These are phyloP conservation scores for Penicillium sp. DNA, from an alignment of 2,329 filamentous ascomycete genomes.

Conservation along the genomic window DNA sequence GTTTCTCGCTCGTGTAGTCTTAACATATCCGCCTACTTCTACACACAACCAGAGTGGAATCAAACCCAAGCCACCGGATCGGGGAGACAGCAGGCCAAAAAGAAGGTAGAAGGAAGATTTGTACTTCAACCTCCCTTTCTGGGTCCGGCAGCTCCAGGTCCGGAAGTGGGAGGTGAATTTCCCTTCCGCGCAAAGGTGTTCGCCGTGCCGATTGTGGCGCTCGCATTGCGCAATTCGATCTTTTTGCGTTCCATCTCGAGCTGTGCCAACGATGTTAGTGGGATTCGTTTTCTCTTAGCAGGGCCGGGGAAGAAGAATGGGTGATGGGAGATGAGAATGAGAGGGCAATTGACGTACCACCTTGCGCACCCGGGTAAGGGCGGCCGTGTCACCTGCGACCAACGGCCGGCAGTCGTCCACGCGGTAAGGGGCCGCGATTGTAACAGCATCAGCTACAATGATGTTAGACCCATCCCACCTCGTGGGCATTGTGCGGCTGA, in stretches of 20 bases:
- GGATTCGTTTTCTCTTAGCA: neutral
- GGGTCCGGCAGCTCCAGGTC: conserved; percentile 33
- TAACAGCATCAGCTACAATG: conserved; percentile 64
- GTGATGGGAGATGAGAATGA: neutral
- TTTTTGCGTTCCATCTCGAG: conserved; percentile 56
- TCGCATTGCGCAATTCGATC: conserved; percentile 49
- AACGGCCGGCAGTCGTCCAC: conserved; percentile 57
- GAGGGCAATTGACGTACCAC: conserved; percentile 47
- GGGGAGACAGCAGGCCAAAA: neutral
- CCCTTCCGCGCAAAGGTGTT: conserved; percentile 32
- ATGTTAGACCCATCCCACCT: conserved; percentile 65
- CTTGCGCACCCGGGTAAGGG: conserved; percentile 52
- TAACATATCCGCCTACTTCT: neutral
- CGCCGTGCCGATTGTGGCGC: conserved; percentile 41
- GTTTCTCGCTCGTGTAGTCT: neutral
- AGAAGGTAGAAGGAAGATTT: neutral
- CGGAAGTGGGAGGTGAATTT: conserved; percentile 27
- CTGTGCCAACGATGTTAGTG: conserved; percentile 27
- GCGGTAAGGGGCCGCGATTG: conserved; percentile 63
- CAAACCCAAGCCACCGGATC: neutral
- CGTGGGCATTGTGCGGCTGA: conserved; percentile 64
- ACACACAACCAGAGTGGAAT: neutral
- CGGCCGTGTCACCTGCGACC: conserved; percentile 46
- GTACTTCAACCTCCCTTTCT: conserved; percentile 37
- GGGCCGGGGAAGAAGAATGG: too few species aligned